A percentile compares a stretch with the other conserved stretches of the same genome.
phyloP scores from a whole-genome alignment of 352 stramenopile species.

The Globisporangium splendens region DNA sequence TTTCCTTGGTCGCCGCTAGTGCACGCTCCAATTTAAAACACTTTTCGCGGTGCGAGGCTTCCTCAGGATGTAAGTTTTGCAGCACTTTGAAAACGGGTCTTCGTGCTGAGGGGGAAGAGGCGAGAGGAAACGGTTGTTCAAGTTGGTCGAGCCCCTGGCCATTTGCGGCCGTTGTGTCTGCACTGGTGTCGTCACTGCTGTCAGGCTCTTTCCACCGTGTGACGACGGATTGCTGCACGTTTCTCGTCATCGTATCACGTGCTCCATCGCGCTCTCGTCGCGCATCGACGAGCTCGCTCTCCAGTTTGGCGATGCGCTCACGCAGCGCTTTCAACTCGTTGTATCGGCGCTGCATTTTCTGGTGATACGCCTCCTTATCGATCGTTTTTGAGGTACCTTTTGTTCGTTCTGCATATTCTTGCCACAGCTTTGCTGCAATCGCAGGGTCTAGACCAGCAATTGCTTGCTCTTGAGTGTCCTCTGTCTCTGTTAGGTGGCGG shows the following conservation, averaged over 20 bases:
- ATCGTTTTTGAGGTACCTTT: constrained; percentile 39
- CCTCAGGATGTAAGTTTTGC: constrained; percentile 21
- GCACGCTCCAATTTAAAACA: constrained; percentile 55
- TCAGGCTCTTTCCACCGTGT: constrained; percentile 8
- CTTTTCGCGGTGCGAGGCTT: constrained; percentile 43
- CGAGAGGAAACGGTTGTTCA: neutral
- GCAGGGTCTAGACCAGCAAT: constrained; percentile 23
- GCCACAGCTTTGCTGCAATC: constrained; percentile 55
- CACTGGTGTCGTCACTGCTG: constrained; percentile 2
- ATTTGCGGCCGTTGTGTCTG: neutral
- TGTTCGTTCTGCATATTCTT: constrained; percentile 52
- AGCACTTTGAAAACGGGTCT: constrained; percentile 6
- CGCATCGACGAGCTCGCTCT: constrained; percentile 34
- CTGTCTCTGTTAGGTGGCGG: no score
- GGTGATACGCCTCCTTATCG: constrained; percentile 54
- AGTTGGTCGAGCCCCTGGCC: neutral
- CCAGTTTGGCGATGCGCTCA: constrained; percentile 40
- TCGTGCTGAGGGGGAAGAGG: neutral
- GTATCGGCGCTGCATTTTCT: constrained; percentile 72
- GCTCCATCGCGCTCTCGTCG: constrained; percentile 37
- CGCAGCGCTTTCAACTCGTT: constrained; percentile 52
- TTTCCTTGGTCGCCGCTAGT: constrained; percentile 37
- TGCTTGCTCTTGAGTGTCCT: constrained; percentile 4
- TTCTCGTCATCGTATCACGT: constrained; percentile 12
- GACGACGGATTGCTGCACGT: constrained; percentile 7